phyloP scores from a whole-genome alignment of 345 rosid genomes.

The Arabidopsis suecica region DNA sequence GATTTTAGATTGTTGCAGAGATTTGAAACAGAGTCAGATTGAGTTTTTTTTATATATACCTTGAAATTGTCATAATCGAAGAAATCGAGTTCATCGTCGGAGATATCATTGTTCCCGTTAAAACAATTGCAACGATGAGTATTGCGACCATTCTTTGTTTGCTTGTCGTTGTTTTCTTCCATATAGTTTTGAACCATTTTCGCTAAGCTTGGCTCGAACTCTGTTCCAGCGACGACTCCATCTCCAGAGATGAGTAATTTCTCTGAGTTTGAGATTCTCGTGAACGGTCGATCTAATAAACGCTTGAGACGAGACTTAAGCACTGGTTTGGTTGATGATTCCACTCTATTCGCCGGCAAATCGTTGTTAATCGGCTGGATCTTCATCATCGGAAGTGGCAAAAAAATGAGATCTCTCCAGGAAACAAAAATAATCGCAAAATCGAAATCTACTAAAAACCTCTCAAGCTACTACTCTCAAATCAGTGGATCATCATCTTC shows the following conservation, averaged over 20 bases:
- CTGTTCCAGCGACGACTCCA: conserved; percentile 39
- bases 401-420: background rate
- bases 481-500: background rate
- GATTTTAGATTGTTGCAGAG: background rate
- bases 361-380: conserved; percentile 64
- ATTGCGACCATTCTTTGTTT: conserved; percentile 54
- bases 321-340: conserved; percentile 56
- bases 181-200: conserved; percentile 88
- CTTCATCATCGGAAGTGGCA: conserved; percentile 78
- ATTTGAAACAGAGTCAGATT: background rate
- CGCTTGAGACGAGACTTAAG: conserved; percentile 51
- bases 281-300: conserved; percentile 62
- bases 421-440: background rate
- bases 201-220: conserved; percentile 86
- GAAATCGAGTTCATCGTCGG: conserved; percentile 79
- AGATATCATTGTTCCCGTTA: conserved; percentile 75
- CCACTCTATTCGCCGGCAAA: conserved; percentile 44
- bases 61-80: conserved; percentile 63
- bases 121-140: conserved; percentile 86
- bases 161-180: conserved; percentile 85
- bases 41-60: conserved; percentile 47
- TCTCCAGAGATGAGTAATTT: conserved; percentile 47
- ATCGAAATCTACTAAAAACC: conserved; percentile 26
- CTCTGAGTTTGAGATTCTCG: conserved; percentile 55
- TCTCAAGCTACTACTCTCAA: background rate